phyloP scores from a whole-genome alignment of 2,329 filamentous ascomycete species.

The Apiospora sp. region DNA sequence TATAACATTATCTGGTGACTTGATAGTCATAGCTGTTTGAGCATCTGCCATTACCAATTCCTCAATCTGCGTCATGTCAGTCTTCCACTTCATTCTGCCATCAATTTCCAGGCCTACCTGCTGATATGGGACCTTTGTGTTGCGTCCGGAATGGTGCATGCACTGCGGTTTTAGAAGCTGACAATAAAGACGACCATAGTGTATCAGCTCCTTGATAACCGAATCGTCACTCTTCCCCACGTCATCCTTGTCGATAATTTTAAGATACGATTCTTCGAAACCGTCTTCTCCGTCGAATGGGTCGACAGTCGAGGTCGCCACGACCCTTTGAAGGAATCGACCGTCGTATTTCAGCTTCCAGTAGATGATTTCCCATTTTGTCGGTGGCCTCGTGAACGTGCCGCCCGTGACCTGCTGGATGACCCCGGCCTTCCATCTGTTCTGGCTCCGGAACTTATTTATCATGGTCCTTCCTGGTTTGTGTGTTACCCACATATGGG shows the following conservation, averaged over 20 bases:
- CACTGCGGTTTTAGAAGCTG: neutral
- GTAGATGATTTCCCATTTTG: accelerated
- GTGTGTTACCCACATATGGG: conserved; percentile 23
- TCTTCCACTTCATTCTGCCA: accelerated
- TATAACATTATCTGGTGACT: accelerated
- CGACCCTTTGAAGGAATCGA: too few relatives aligned
- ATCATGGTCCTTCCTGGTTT: conserved; percentile 31
- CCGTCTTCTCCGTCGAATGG: neutral
- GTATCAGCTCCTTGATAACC: neutral
- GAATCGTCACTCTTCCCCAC: neutral
- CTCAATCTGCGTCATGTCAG: conserved; percentile 24
- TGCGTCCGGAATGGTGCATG: neutral
- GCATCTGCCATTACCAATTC: conserved; percentile 34
- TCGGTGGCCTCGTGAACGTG: neutral
- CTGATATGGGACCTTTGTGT: neutral
- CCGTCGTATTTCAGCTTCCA: neutral
- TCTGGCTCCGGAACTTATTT: accelerated
- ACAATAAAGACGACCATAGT: neutral
- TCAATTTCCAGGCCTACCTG: neutral
- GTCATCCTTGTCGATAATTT: neutral
- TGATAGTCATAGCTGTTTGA: neutral
- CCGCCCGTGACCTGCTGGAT: neutral
- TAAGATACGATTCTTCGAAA: neutral
- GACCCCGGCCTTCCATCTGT: neutral
- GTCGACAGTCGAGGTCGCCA: too few relatives aligned